Base-by-base conservation (phyloP, 345 rosid species). In the Brassica juncea region DNA sequence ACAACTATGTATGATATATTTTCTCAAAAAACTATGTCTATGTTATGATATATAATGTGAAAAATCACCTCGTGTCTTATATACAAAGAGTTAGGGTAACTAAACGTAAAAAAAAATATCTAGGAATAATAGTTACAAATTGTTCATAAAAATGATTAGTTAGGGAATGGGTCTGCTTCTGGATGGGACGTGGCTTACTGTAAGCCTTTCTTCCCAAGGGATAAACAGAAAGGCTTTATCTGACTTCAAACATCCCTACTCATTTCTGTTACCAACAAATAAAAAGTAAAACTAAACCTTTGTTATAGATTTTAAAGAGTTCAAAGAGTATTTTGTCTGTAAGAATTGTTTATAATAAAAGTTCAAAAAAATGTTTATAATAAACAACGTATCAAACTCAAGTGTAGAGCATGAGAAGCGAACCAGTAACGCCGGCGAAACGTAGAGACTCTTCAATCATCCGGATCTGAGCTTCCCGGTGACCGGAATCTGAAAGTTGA, bases 371-470 rank as follows among this genome's bases (percentile, higher is more conserved):
- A 25, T 25, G 27, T 25, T 25, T 28, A 28, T 28, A 28, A 25
- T 25, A 42, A 59, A 23, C 31, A 59, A 23, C 64, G 64, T 59
- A 59, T 59, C 32, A 4, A 59, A 23, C 61, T 57, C 61, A 57
- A 57, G 28, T 57, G 63, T 58, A 8, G 10, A 11, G 15, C 12
- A 28, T 31, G 23, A 39, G 68, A 66, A 42, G 11, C 39, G 28
- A 16, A 89, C 90, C 90, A 4, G 90, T 79, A 68, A 94, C 79
- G 23, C 88, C 90, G 44, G 95, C 91, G 60, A 92, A 94, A 57
- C 88, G 84, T 79, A 92, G 90, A 3, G 95, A 82, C 80, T 92
- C 94, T 68, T 91, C 91, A 16, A 94, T 89, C 97, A 92, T 88
- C 4, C 95, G 95, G 79, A 87, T 85, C 89, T 92, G 99, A 61